These are phyloP conservation scores for Pinus taeda DNA, from an alignment of 75 land plant genomes.

Conservation along the genomic window DNA sequence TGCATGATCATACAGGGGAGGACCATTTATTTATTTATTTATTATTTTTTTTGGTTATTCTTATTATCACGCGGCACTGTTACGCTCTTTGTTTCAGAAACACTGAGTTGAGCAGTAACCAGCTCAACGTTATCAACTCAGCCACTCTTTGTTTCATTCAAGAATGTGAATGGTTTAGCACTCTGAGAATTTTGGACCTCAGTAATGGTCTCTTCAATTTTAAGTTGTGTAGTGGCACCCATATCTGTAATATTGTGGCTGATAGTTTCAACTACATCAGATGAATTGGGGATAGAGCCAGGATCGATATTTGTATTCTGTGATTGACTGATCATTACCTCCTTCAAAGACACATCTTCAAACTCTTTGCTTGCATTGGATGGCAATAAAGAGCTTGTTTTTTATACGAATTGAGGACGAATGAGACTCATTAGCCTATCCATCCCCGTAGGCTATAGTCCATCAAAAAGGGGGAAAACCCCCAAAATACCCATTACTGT, in stretches of 20 bases:
- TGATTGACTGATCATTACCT: not conserved
- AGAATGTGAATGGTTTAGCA: not conserved
- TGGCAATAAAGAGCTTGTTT: not conserved
- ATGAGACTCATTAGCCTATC: too few species aligned
- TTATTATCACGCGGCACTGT: not conserved
- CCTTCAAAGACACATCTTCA: not conserved
- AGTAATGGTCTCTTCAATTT: not conserved
- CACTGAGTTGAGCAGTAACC: not conserved
- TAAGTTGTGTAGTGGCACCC: not conserved
- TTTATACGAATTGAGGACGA: too few species aligned
- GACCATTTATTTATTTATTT: not conserved
- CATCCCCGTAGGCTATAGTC: too few species aligned
- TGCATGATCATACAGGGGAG: not conserved
- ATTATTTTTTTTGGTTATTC: too few species aligned
- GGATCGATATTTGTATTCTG: constrained; percentile 2
- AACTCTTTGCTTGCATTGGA: not conserved
- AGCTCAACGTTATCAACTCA: not conserved
- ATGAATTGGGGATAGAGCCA: not conserved
- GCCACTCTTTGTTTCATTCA: not conserved
- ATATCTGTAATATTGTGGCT: not conserved
- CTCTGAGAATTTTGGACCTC: not conserved
- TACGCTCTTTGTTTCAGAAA: not conserved
- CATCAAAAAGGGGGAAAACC: too few species aligned
- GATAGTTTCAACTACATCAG: not conserved
- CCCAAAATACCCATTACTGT: too few species aligned